Base-by-base conservation (phyloP, 1,284 basidiomycete genomes). In the Chalciporus sp. region DNA sequence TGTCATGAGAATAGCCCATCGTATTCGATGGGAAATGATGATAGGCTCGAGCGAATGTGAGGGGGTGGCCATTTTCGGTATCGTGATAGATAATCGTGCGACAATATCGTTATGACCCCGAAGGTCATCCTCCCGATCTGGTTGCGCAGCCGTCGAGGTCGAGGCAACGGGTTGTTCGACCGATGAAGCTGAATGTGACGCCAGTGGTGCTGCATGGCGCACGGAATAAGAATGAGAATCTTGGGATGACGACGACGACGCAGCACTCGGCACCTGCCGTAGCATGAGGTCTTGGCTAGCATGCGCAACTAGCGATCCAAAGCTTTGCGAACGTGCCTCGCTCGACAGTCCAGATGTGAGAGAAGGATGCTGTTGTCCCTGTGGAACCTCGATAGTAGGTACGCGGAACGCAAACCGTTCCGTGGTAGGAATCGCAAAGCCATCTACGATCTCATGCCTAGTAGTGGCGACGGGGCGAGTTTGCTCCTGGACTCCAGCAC, bases 31-130 rank as follows among this genome's bases (percentile, higher is more conserved):
- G 7, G 76, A 79, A 23, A 94, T 78, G 42, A 77, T 75, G 49
- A 94, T 85, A 1, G 93, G 93, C 70, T 88, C 84, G 23, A 88
- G 69, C 16, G 76, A 58, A 61, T 94, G 89, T 7, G 86, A 83
- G 0, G 80, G 86, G 52, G 75, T 88, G 3, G 83, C 76, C 51
- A 74, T 79, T 4, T 70, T 62, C 0, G 83, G 84, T 20, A 87
- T 70, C 17, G 65, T 65, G 20, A 86, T 62, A 42, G 72, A 68
- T 17, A 85, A 63, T 20, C 72, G 76, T 5, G 80, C 75, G 42
- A 80, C 75, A 16, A 83, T 64, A 55, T 87, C 84, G 14, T 70
- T 66, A 27, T 68, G 67, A 19, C 71, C 69, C 11, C 68, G 66
- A 5, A 62, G 40, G 5, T 63, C 59, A 14, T 60, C 61, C 17